phyloP scores from a whole-genome alignment of 441 rosid species.

The Populus hybrid region DNA sequence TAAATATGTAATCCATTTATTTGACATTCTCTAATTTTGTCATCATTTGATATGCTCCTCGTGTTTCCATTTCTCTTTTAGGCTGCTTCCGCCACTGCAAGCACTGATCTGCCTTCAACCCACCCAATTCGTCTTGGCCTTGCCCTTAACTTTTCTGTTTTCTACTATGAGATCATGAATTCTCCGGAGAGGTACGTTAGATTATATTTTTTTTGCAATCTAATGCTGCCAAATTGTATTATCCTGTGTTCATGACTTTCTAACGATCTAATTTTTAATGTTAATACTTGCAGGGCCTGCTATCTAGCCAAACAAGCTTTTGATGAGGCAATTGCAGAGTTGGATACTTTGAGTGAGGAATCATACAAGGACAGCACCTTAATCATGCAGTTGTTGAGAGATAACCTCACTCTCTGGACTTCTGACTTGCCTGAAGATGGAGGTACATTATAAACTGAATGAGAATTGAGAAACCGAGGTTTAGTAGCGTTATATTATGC shows the following conservation, averaged over 20 bases:
- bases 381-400: slow-evolving; percentile 97
- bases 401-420: slow-evolving; percentile 99
- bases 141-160: slow-evolving; percentile 97
- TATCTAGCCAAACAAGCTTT: slow-evolving; percentile 99
- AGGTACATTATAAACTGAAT: slow-evolving; percentile 39
- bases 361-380: slow-evolving; percentile 98
- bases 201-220: not conserved
- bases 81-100: slow-evolving; percentile 91
- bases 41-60: not conserved
- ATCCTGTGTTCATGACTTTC: not conserved
- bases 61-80: slow-evolving; percentile 18
- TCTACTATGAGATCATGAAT: slow-evolving; percentile 97
- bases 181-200: slow-evolving; percentile 80
- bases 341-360: slow-evolving; percentile 96
- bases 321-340: slow-evolving; percentile 97
- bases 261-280: not conserved
- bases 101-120: slow-evolving; percentile 88
- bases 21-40: not conserved
- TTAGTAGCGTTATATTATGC: not conserved
- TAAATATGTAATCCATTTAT: not conserved
- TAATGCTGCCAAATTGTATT: not conserved
- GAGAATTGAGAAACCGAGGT: not conserved
- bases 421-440: slow-evolving; percentile 99
- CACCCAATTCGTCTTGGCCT: slow-evolving; percentile 99
- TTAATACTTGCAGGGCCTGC: slow-evolving; percentile 68